Evolutionary conservation across 2,329 filamentous ascomycete genomes (phyloP).

Genomic region (Cladophialophora carrionii): DNA sequence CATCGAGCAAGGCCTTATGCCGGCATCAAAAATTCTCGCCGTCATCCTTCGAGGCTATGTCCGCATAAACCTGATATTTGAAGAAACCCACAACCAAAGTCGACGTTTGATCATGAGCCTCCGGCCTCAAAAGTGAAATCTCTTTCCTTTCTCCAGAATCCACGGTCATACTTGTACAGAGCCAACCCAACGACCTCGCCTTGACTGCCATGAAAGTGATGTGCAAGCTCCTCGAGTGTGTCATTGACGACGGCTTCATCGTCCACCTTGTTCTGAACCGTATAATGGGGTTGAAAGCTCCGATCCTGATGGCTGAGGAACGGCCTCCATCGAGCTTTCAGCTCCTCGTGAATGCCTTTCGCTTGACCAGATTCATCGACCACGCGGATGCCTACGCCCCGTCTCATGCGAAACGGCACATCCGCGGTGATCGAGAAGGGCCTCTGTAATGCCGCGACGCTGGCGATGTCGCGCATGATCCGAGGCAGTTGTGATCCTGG

Average conservation of each 20-base stretch:
- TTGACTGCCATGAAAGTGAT: conserved; percentile 9
- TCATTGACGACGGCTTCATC: conserved; percentile 15
- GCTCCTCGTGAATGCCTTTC: conserved; percentile 20
- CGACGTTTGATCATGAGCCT: background rate
- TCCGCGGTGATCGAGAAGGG: conserved; percentile 22
- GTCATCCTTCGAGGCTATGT: too few species aligned
- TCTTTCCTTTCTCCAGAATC: conserved; percentile 21
- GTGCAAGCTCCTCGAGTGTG: background rate
- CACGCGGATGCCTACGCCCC: conserved; percentile 25
- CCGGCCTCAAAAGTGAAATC: conserved; percentile 13
- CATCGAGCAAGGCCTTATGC: too few species aligned
- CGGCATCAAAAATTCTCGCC: too few species aligned
- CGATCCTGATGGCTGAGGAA: conserved; percentile 38
- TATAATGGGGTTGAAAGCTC: conserved; percentile 33
- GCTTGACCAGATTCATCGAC: conserved; percentile 13
- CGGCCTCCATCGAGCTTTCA: conserved; percentile 24
- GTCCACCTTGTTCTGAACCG: conserved; percentile 37
- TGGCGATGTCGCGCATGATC: conserved; percentile 21
- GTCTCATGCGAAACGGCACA: conserved; percentile 21
- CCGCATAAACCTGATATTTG: too few species aligned
- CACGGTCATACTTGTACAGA: conserved; percentile 32
- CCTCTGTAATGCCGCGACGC: conserved; percentile 15
- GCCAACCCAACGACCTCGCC: conserved; percentile 27
- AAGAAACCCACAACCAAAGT: background rate
- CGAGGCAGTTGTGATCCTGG: conserved; percentile 33